These are phyloP conservation scores for Pholiota adiposa DNA, from an alignment of 1,284 basidiomycete genomes.

Conservation along the genomic window DNA sequence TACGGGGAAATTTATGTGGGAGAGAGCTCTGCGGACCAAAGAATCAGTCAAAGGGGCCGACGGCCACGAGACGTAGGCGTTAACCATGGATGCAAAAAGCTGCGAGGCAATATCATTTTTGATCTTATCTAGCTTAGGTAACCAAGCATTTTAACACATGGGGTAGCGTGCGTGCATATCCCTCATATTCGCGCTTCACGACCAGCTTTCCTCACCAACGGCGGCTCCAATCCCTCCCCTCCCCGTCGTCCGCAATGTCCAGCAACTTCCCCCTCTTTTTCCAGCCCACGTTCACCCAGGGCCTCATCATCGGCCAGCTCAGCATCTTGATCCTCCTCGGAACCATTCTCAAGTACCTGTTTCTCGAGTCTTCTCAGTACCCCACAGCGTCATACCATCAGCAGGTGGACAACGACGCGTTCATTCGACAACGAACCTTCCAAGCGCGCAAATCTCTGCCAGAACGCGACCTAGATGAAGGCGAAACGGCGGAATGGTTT, in stretches of 20 bases:
- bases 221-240: slow-evolving; percentile 1
- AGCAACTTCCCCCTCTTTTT: slow-evolving; percentile 70
- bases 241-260: slow-evolving; percentile 44
- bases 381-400: slow-evolving; percentile 63
- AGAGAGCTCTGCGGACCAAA: slow-evolving; percentile 70
- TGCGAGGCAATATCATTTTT: not conserved
- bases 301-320: slow-evolving; percentile 78
- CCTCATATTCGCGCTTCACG: slow-evolving; percentile 8
- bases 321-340: slow-evolving; percentile 73
- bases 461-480: slow-evolving; percentile 23
- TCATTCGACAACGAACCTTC: slow-evolving; percentile 38
- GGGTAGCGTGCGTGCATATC: not conserved
- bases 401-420: slow-evolving; percentile 48
- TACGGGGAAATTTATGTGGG: slow-evolving; percentile 37
- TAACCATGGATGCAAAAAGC: slow-evolving; percentile 15
- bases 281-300: slow-evolving; percentile 84
- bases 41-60: slow-evolving; percentile 75
- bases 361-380: slow-evolving; percentile 69
- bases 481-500: slow-evolving; percentile 79
- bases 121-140: slow-evolving; percentile 7
- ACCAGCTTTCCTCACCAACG: not conserved
- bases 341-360: slow-evolving; percentile 80
- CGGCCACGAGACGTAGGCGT: slow-evolving; percentile 75
- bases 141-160: slow-evolving; percentile 20
- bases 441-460: slow-evolving; percentile 30